Base-by-base conservation (phyloP, 805 yeast genomes). In the Lipomyces anomalus region DNA sequence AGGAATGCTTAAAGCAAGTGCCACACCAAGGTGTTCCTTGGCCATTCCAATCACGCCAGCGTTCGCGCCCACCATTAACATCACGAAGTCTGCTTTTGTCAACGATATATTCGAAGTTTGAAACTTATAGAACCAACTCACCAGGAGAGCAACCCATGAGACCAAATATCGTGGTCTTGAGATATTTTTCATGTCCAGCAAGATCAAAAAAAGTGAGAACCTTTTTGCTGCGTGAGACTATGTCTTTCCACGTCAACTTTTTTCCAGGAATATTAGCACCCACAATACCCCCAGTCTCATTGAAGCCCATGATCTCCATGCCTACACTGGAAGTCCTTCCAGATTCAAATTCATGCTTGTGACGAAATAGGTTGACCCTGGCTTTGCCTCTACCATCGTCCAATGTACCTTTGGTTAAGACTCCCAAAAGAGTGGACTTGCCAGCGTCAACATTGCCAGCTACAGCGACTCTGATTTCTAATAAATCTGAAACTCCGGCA, bases 11-110 rank as follows among this genome's bases (percentile, higher is more conserved):
- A 52, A 43, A 5, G 56, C 54, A 20, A 52, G 24, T 1, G 56
- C 49, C 9, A 52, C 50, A 4, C 56, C 56, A 9, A 52, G 43
- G 44, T 52, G 56, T 43, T 52, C 56, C 18, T 48, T 36, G 5
- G 55, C 55, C 56, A 52, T 52, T 3, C 56, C 56, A 9, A 52
- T 44, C 51, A 52, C 47, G 28, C 56, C 56, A 4, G 56, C 56
- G 20, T 52, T 52, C 17, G 56, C 56, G 11, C 56, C 56, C n/a
- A 52, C 56, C 47, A 50, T 52, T 18, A 52, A 42, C 56, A 52
- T 52, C 3, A 51, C 56, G 39, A 42, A 51, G 20, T 50, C 54
- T 48, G 20, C n/a, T n/a, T n/a, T n/a, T n/a, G n/a, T n/a, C n/a
- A n/a, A n/a, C n/a, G n/a, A n/a, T n/a, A 45, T 34, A 22, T n/a